Evolutionary conservation across 768 basidiomycete species (phyloP).

Genomic region (Arthromyces matolae): DNA sequence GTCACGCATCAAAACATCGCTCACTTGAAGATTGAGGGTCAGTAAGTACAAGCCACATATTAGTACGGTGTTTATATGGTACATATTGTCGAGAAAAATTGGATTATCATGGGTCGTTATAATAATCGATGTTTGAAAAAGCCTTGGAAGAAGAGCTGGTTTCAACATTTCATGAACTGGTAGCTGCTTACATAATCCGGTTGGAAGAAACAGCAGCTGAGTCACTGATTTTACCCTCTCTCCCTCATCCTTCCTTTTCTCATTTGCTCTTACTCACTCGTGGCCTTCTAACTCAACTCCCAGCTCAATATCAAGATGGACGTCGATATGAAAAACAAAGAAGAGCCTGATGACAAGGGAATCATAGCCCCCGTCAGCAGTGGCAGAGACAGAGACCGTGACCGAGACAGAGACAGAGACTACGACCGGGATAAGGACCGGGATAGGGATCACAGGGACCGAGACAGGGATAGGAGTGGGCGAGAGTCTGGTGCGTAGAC

Average conservation of each 20-base stretch:
- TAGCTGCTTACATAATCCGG: too few relatives aligned
- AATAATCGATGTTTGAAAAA: too few relatives aligned
- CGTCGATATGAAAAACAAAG: slow-evolving; percentile 78
- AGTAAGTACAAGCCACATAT: too few relatives aligned
- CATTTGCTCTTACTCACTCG: slow-evolving; percentile 4
- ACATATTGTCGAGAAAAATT: too few relatives aligned
- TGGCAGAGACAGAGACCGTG: slow-evolving; percentile 43
- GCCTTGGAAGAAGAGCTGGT: too few relatives aligned
- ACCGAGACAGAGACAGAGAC: slow-evolving; percentile 41
- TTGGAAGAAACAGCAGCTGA: too few relatives aligned
- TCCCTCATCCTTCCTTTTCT: neutral
- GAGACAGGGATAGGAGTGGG: slow-evolving; percentile 33
- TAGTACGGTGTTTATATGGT: too few relatives aligned
- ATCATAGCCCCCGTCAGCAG: slow-evolving; percentile 35
- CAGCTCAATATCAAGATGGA: slow-evolving; percentile 49
- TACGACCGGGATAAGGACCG: slow-evolving; percentile 30
- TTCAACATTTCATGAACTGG: too few relatives aligned
- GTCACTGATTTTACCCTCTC: slow-evolving; percentile 8
- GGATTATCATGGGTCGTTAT: too few relatives aligned
- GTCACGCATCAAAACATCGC: too few relatives aligned
- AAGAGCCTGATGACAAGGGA: slow-evolving; percentile 65
- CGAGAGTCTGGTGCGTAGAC: slow-evolving; percentile 53
- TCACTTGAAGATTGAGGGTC: too few relatives aligned
- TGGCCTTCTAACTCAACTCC: slow-evolving; percentile 4
- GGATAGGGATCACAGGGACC: slow-evolving; percentile 36